Evolutionary conservation across 495 filamentous ascomycete species (phyloP), one percentile per base, ranked within the genome.

Genomic region (Neurospora pannonica): DNA sequence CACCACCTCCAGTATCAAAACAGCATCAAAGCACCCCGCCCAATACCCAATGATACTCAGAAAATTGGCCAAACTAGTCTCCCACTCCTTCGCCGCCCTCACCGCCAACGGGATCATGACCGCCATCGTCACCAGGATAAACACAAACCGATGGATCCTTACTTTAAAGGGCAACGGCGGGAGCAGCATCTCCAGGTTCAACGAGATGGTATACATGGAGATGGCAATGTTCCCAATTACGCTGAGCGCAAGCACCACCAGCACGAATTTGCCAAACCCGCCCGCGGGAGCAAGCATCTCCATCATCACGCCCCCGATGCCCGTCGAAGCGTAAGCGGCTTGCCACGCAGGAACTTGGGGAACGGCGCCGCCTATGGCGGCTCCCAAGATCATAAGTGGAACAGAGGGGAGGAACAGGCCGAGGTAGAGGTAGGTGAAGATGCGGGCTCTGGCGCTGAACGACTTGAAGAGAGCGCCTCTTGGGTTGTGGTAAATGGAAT

Each of bases 41-140:
- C 86, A 89, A 76, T 88, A 89, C 3, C 85, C 86, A 71, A 88
- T 88, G 13, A 88, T 77, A 13, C 84, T 81, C 40, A 89, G 77
- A 74, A 89, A 88, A 48, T 87, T 87, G 46, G 83, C 81, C 69
- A 89, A 73, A 9, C 84, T 85, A 42, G 78, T 77, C 76, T 87
- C 85, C 80, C 87, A 89, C 21, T 80, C 75, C 43, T 81, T 82
- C 0, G 86, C 85, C 0, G 86, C 86, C 13, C 79, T 81, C 69
- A 88, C 83, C 2, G 83, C 85, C 36, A 88, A 82, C 0, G 85
- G 85, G 37, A 88, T 84, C 77, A 88, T 84, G 34, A 87, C 74
- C 21, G 84, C 80, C 34, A 82, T 84, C 3, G 86, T 84, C 13
- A 82, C 80, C 21, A 88, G 11, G 11, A 83, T 83, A 76, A 84